Evolutionary conservation across 768 basidiomycete genomes (phyloP), one percentile per base, ranked within the genome.

Genomic region (Goffeauzyma gilvescens): DNA sequence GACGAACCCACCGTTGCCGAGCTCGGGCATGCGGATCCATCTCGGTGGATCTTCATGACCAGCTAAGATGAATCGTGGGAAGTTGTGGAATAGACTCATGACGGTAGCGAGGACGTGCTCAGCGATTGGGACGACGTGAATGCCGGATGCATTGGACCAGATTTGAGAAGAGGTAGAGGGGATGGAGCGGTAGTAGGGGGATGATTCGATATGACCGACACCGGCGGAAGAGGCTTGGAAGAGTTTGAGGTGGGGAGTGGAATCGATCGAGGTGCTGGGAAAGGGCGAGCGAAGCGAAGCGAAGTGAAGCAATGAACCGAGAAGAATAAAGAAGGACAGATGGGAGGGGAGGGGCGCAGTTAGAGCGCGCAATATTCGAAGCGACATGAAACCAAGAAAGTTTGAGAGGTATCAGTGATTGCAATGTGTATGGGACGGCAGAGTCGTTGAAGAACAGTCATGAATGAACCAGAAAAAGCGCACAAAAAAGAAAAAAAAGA

Each of bases 81-180:
- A 36, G 23, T 42, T 24, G 40, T 52, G 51, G 28, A 43, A 45
- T 9, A 52, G 32, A 17, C 39, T 35, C 31, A 49, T 35, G 6
- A 40, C 41, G 5, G 41, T 49, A 14, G 40, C 38, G 45, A 52
- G 37, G 33, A 52, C 50, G 14, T 38, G 41, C 22, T 46, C 45
- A 6, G 45, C 32, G 20, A 46, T 46, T 20, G 45, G 45, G 14
- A 46, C 41, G 17, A 49, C 50, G 36, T 52, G 50, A 31, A 52
- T 52, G 5, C 50, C 50, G 1, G 41, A 39, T 7, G 50, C 50
- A n/a, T 31, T 38, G 10, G 47, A 31, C 20, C 45, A 22, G 33
- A 48, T 49, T 17, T 49, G 33, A 4, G 36, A 25, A 23, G 42
- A 23, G 18, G 42, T 41, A 0, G 39, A 28, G 2, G 32, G 28